These are phyloP conservation scores for Plantago elongata DNA, from an alignment of 257 asterid species.

Conservation along the genomic window DNA sequence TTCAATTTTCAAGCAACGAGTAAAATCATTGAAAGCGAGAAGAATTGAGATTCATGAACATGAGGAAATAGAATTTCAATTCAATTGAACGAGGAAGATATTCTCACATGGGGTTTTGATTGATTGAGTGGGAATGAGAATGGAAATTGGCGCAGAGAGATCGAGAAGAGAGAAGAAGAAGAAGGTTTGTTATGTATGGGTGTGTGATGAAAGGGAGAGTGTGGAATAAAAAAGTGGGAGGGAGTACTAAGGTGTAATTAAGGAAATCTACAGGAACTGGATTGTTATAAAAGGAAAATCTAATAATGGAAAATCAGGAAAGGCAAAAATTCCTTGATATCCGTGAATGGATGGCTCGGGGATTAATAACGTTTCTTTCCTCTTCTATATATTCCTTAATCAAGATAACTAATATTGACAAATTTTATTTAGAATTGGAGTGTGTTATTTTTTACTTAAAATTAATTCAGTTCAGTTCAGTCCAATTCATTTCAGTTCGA, in stretches of 20 bases:
- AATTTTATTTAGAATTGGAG: too few relatives aligned
- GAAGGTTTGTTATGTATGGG: conserved; percentile 16
- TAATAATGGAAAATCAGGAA: conserved; percentile 9
- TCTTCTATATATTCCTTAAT: too few relatives aligned
- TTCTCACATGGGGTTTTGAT: conserved; percentile 58
- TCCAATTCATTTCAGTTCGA: too few relatives aligned
- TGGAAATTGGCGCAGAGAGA: conserved; percentile 32
- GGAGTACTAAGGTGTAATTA: conserved; percentile 26
- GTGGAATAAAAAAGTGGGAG: conserved; percentile 34
- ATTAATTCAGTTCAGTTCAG: too few relatives aligned
- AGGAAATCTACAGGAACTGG: conserved; percentile 31
- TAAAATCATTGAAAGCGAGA: neutral
- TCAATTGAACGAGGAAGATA: conserved; percentile 17
- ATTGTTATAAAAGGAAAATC: conserved; percentile 6
- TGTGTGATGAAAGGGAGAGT: conserved; percentile 28
- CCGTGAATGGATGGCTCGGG: conserved; percentile 64
- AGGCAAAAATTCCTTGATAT: conserved; percentile 50
- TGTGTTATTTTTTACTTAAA: too few relatives aligned
- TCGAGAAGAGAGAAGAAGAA: conserved; percentile 32
- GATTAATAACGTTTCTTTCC: conserved; percentile 25
- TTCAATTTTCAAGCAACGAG: conserved; percentile 16
- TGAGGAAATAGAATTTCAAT: conserved; percentile 10
- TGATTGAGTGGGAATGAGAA: conserved; percentile 34
- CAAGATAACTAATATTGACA: too few relatives aligned
- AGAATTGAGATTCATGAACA: conserved; percentile 21